Evolutionary conservation across 352 stramenopile species (phyloP), one percentile per base, ranked within the genome.

Genomic region (Blastocystis sp.): DNA sequence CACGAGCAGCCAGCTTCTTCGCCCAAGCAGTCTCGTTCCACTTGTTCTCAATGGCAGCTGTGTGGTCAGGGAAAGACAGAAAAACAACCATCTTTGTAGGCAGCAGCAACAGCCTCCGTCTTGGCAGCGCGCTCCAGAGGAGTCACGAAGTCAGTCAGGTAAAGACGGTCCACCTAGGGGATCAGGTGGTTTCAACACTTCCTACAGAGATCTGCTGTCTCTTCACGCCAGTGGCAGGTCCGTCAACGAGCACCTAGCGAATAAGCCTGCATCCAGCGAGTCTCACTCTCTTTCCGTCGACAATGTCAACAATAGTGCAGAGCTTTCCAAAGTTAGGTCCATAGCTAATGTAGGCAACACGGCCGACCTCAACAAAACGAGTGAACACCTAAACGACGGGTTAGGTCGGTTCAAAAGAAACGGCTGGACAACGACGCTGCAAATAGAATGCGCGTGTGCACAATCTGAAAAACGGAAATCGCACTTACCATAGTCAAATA

Each of bases 341-440:
- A 88, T 98, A 99, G 92, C 98, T 98, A 88, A 99, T 94, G 53
- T 99, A 90, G 89, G 94, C 94, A 79, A 99, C 94, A 89, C 97
- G 95, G 90, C 97, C 97, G 89, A 99, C 94, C 91, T 97, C 94
- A 88, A 99, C 96, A 91, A 98, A 99, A 91, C 96, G 94, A 89
- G 91, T 97, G 91, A 99, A 99, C 90, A 92, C 94, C 94, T 96
- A 88, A 9, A 46, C 4, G 18, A 16, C 61, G 21, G 11, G 36
- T 81, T 63, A 81, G 69, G 63, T 85, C 67, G 21, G 40, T 18
- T 64, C 21, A 6, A 48, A n/a, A 21, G 36, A n/a, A 9, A 72
- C n/a, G 42, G 29, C 32, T 4, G 32, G 24, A 6, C 7, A 34
- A 67, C 24, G 11, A 42, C 57, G 1, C 0, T 46, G 2, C 61